Percentiles rank a stretch among this genome's conserved stretches.
Evolutionary conservation across 768 basidiomycete genomes (phyloP).

Genomic region (Kwoniella shandongensis): DNA sequence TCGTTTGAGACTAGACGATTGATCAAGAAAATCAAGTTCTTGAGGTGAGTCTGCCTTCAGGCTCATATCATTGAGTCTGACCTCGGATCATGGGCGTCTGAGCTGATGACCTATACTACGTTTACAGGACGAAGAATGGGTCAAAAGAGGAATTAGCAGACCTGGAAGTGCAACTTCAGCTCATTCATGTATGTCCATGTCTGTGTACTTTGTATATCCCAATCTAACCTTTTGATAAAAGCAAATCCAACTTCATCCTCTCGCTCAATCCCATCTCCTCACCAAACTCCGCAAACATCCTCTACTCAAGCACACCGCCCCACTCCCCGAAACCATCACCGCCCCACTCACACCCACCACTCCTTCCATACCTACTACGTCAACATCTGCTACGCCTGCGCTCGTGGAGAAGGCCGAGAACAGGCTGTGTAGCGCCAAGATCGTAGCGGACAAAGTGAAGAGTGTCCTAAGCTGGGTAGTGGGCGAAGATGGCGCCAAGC

Average conservation of each 20-base stretch:
- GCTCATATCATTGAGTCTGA: not conserved
- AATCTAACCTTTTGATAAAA: conserved; percentile 46
- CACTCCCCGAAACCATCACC: conserved; percentile 21
- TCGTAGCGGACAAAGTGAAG: conserved; percentile 64
- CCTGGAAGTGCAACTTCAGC: conserved; percentile 63
- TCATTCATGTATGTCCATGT: conserved; percentile 63
- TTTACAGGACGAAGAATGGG: conserved; percentile 33
- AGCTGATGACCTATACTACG: not conserved
- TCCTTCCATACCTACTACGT: conserved; percentile 9
- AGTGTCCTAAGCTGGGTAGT: conserved; percentile 60
- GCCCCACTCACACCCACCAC: conserved; percentile 5
- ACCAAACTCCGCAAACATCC: conserved; percentile 75
- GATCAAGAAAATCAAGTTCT: conserved; percentile 74
- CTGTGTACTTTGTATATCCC: conserved; percentile 1
- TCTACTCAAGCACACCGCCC: conserved; percentile 55
- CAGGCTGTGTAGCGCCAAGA: conserved; percentile 73
- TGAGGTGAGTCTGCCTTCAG: conserved; percentile 59
- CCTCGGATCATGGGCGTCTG: not conserved
- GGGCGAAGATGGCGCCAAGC: conserved; percentile 42
- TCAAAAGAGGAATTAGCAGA: conserved; percentile 56
- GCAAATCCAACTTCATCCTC: conserved; percentile 62
- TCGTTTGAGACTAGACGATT: conserved; percentile 75
- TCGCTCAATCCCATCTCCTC: conserved; percentile 67
- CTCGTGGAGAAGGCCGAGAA: conserved; percentile 64
- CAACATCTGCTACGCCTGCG: conserved; percentile 18